Evolutionary conservation across 495 filamentous ascomycete species (phyloP).

Genomic region (Penicillium antarcticum): DNA sequence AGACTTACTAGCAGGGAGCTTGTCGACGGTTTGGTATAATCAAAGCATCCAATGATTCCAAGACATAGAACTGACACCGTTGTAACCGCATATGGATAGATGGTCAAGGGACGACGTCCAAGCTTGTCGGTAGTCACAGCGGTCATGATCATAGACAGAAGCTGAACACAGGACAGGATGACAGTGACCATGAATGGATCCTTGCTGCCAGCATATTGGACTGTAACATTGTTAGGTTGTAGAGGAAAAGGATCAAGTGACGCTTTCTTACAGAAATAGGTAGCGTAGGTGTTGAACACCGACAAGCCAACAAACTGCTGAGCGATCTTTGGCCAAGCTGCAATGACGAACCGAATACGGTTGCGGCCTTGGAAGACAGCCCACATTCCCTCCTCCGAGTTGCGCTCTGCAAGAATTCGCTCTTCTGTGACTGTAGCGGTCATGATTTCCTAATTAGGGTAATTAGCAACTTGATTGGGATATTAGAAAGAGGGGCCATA

Average conservation of each 20-base stretch:
- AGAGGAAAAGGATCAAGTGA: neutral
- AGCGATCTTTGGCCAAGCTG: constrained; percentile 39
- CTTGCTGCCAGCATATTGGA: constrained; percentile 39
- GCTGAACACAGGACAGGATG: constrained; percentile 39
- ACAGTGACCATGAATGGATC: constrained; percentile 41
- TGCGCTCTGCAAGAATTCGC: constrained; percentile 23
- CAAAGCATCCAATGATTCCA: constrained; percentile 40
- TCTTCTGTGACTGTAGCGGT: constrained; percentile 30
- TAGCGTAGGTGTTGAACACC: constrained; percentile 40
- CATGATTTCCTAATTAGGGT: constrained; percentile 22
- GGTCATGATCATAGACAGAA: constrained; percentile 35
- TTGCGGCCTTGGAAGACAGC: constrained; percentile 39
- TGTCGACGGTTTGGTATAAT: constrained; percentile 28
- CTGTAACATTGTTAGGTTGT: constrained; percentile 1
- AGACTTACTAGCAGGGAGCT: constrained; percentile 33
- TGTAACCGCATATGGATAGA: constrained; percentile 38
- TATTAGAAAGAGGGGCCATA: neutral
- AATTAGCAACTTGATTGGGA: constrained; percentile 19
- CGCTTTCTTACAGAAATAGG: constrained; percentile 37
- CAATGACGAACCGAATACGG: constrained; percentile 36
- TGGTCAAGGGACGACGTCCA: constrained; percentile 37
- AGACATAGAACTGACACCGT: constrained; percentile 32
- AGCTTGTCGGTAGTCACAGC: constrained; percentile 30
- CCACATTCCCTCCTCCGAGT: constrained; percentile 25
- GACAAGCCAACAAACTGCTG: constrained; percentile 42